These are phyloP conservation scores for Pythium brachiatum DNA, from an alignment of 352 stramenopile species.

Conservation along the genomic window DNA sequence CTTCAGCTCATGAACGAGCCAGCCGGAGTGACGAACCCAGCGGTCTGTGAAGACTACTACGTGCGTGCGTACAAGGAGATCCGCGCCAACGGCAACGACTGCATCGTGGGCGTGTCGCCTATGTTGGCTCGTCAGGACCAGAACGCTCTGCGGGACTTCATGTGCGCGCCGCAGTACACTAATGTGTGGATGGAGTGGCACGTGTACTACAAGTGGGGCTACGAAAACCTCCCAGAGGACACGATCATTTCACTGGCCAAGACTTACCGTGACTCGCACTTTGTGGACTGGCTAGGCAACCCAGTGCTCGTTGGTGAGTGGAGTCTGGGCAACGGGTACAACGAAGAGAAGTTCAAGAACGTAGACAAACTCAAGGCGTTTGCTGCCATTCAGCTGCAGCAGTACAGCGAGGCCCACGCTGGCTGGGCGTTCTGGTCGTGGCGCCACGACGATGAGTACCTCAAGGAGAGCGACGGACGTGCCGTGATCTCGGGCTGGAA, in stretches of 20 bases:
- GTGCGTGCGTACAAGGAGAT: constrained; percentile 36
- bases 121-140: constrained; percentile 13
- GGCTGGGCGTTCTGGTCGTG: no score
- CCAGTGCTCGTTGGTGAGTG: constrained; percentile 49
- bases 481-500: no score
- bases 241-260: constrained; percentile 8
- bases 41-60: constrained; percentile 42
- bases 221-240: constrained; percentile 14
- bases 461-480: no score
- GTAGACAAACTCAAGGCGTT: no score
- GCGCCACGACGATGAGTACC: no score
- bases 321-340: constrained; percentile 25
- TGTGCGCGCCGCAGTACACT: constrained; percentile 12
- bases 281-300: constrained; percentile 27
- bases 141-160: constrained; percentile 19
- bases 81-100: constrained; percentile 28
- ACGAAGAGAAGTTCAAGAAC: no score
- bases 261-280: constrained; percentile 11
- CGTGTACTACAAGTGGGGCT: constrained; percentile 31
- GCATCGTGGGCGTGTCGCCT: constrained; percentile 17
- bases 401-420: no score
- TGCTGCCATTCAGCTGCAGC: no score
- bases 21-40: constrained; percentile 10
- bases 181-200: constrained; percentile 34
- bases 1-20: constrained; percentile 61